Base-by-base conservation (phyloP, 2,329 filamentous ascomycete species). In the Aspergillus phoenicis region DNA sequence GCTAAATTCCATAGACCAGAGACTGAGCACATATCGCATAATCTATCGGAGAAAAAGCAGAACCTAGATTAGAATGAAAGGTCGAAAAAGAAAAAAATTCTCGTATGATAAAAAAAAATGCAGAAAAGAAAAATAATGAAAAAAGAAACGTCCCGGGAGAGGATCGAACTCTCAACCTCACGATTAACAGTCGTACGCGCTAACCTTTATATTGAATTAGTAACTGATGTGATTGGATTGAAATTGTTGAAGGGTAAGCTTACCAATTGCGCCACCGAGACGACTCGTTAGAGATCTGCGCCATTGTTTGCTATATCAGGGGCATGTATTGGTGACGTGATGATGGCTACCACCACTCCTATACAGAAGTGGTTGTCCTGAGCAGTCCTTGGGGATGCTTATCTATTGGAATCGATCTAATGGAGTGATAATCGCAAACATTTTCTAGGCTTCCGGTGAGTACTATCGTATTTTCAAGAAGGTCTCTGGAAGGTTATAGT, bases 101-200 rank as follows among this genome's bases (percentile, higher is more conserved):
- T 22, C 2, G 3, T 4, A 11, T 6, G 24, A 15, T 5, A 11
- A 10, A 13, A 3, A 8, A 15, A 15, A 3, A 20, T 6, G 17
- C 17, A 17, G 43, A n/a, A 7, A 47, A 48, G 26, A 48, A 24
- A 24, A 20, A 20, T 4, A 33, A 49, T 10, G 0, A 30, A 51
- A 51, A 49, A 51, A 51, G 24, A 51, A 33, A 20, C 47, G 47
- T 51, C 47, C 47, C n/a, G 26, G 47, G 47, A 51, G 47, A 51
- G 47, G 47, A 51, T 51, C 47, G 47, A 51, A 51, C 47, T 51
- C 47, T 51, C 47, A 51, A 51, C 47, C 47, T 51, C 47, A 51
- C 47, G 47, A 51, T 51, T 51, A 51, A 51, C 47, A 51, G 47
- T 51, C 47, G 47, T 51, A 51, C 47, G 47, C 47, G 47, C 47